A percentile compares a stretch with the other conserved stretches of the same genome.
phyloP scores from a whole-genome alignment of 306 rosid genomes.

The Rubus idaeus region DNA sequence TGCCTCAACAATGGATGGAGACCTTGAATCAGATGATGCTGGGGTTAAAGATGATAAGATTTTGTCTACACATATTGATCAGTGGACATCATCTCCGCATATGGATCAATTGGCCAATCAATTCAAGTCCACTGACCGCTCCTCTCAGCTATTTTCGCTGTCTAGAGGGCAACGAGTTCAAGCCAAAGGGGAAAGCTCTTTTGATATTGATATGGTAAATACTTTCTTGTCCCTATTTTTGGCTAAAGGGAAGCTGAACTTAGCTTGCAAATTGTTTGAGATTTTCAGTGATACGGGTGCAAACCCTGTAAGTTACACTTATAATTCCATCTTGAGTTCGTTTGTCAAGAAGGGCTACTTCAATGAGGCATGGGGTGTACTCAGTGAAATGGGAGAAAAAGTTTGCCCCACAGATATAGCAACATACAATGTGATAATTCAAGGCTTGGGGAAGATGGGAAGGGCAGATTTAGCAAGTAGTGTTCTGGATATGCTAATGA shows the following conservation, averaged over 20 bases:
- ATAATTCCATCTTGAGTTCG: conserved; percentile 85
- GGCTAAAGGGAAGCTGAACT: conserved; percentile 80
- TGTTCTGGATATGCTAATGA: conserved; percentile 72
- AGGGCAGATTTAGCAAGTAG: conserved; percentile 89
- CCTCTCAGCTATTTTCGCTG: conserved; percentile 44
- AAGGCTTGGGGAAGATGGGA: conserved; percentile 93
- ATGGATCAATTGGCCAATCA: conserved; percentile 72
- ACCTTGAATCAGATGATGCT: conserved; percentile 20
- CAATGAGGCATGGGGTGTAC: conserved; percentile 71
- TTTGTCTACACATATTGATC: conserved; percentile 33
- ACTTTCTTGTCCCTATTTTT: conserved; percentile 81
- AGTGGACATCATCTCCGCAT: conserved; percentile 81
- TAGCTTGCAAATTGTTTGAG: conserved; percentile 91
- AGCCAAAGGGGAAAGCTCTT: conserved; percentile 48
- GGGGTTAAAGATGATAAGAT: conserved; percentile 24
- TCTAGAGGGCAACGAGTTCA: conserved; percentile 65
- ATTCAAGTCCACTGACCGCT: conserved; percentile 31
- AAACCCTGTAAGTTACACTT: conserved; percentile 68
- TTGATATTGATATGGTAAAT: conserved; percentile 81
- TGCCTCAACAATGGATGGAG: conserved; percentile 14
- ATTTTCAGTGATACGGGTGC: conserved; percentile 72
- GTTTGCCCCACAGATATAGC: conserved; percentile 81
- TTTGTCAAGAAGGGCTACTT: conserved; percentile 91
- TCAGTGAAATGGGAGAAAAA: conserved; percentile 72
- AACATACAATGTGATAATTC: conserved; percentile 83